These are phyloP conservation scores for Aspergillus incahuasiensis DNA, from an alignment of 495 filamentous ascomycete species.

Conservation along the genomic window DNA sequence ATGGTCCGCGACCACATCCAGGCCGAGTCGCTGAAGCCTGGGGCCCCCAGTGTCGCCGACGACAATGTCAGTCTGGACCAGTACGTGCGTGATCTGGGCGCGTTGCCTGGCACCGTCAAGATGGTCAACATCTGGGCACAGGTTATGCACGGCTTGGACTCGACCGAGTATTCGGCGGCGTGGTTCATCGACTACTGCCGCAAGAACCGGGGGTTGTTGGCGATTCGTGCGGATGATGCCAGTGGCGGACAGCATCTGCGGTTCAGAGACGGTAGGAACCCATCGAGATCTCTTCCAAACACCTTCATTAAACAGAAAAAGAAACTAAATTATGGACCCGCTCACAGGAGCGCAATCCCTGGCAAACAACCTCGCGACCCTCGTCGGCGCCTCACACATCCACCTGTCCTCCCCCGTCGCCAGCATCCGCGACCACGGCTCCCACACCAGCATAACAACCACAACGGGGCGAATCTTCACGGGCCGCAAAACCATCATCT, in stretches of 20 bases:
- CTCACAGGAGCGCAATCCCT: slow-evolving; percentile 30
- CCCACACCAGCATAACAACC: neutral
- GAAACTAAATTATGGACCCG: no score
- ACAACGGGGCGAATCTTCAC: slow-evolving; percentile 9
- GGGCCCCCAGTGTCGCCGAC: slow-evolving; percentile 8
- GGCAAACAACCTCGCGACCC: slow-evolving; percentile 16
- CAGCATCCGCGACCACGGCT: neutral
- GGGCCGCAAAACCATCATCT: slow-evolving; percentile 33
- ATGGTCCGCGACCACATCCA: slow-evolving; percentile 10
- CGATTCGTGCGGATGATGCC: slow-evolving; percentile 32
- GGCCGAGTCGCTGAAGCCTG: slow-evolving; percentile 12
- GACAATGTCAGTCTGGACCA: slow-evolving; percentile 30
- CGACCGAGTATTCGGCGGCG: slow-evolving; percentile 35
- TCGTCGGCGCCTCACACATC: slow-evolving; percentile 19
- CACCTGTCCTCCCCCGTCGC: slow-evolving; percentile 21
- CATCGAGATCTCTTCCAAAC: no score
- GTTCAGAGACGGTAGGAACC: slow-evolving; percentile 2
- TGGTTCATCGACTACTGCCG: slow-evolving; percentile 47
- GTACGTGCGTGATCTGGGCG: slow-evolving; percentile 17
- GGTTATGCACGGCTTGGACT: slow-evolving; percentile 40
- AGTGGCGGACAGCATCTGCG: slow-evolving; percentile 32
- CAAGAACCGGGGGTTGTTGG: slow-evolving; percentile 34
- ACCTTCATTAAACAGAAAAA: no score
- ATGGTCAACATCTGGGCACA: slow-evolving; percentile 31
- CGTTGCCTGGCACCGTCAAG: slow-evolving; percentile 18